Evolutionary conservation across 2,329 filamentous ascomycete genomes (phyloP), one percentile per base, ranked within the genome.

Genomic region (Phyllosticta paracitricarpa): DNA sequence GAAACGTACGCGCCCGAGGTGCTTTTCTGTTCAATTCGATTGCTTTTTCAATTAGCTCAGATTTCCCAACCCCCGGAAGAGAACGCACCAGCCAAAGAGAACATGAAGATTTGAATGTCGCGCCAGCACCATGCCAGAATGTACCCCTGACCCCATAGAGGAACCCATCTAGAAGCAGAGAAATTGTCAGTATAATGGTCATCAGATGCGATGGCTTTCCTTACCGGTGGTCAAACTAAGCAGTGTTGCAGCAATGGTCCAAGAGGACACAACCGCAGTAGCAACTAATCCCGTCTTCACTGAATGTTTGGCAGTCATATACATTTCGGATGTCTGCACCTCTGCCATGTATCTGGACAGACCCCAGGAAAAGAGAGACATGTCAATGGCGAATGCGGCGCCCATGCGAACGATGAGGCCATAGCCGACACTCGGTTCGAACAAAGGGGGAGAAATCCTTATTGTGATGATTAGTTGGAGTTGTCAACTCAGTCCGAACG

Each of bases 1-100:
- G 56, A 40, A 64, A 65, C 26, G 63, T 63, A 62, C 71, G 70
- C 22, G 69, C 69, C 30, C 71, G 68, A 1, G 70, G 70, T 14
- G 70, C 70, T 64, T 70, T 65, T 33, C 70, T 66, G 61, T 72
- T 72, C 59, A 72, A 56, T 54, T 72, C 70, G 51, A 72, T 71
- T 8, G 70, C 70, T 52, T 68, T 65, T 4, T 28, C 25, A 4
- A 33, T 51, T 12, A 51, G 35, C 3, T 26, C 19, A 54, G 14
- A 7, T 14, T 9, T 26, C 52, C 9, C 52, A 14, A 14, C 2
- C 1, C 4, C 24, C 12, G 4, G 22, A 0, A 30, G 28, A 28
- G 25, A 2, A 53, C 59, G 51, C 19, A 61, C 59, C 59, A 17
- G 59, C 59, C 40, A 61, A 10, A 2, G 64, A 53, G 14, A 64